phyloP scores from a whole-genome alignment of 2,329 filamentous ascomycete genomes.

The Rutstroemia sp. region DNA sequence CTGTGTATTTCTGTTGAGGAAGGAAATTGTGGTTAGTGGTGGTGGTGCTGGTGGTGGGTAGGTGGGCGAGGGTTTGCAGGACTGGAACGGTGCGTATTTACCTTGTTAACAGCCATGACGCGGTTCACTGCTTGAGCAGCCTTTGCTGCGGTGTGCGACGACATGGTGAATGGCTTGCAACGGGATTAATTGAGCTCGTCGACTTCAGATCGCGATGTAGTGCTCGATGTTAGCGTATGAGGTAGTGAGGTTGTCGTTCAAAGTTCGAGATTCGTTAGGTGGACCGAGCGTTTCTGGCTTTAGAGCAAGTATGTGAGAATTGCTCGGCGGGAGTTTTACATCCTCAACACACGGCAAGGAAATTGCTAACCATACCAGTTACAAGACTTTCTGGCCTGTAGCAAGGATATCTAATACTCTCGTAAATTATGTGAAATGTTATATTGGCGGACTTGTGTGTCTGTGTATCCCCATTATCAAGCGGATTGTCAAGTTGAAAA shows the following conservation, averaged over 20 bases:
- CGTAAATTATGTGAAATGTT: too few relatives aligned
- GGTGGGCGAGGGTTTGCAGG: not conserved
- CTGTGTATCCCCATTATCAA: too few relatives aligned
- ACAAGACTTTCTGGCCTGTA: too few relatives aligned
- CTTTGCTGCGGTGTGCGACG: constrained; percentile 42
- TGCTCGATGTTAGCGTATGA: not conserved
- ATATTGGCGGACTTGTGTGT: too few relatives aligned
- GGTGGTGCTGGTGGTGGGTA: not conserved
- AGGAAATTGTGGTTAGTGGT: constrained; percentile 18
- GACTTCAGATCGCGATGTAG: not conserved
- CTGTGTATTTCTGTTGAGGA: constrained; percentile 78
- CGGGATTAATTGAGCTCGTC: constrained; percentile 22
- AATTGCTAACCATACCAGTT: too few relatives aligned
- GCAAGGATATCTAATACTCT: too few relatives aligned
- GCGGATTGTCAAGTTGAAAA: not conserved
- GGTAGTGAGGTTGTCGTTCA: not conserved
- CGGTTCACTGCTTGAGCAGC: constrained; percentile 48
- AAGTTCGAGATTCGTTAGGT: not conserved
- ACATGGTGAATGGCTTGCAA: constrained; percentile 36
- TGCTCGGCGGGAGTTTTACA: too few relatives aligned
- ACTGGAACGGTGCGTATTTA: constrained; percentile 31
- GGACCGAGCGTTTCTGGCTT: not conserved
- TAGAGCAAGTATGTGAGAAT: not conserved
- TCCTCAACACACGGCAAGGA: too few relatives aligned
- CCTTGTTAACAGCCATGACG: constrained; percentile 51